phyloP scores from a whole-genome alignment of 495 filamentous ascomycete species.

The Talaromyces trachyspermus region DNA sequence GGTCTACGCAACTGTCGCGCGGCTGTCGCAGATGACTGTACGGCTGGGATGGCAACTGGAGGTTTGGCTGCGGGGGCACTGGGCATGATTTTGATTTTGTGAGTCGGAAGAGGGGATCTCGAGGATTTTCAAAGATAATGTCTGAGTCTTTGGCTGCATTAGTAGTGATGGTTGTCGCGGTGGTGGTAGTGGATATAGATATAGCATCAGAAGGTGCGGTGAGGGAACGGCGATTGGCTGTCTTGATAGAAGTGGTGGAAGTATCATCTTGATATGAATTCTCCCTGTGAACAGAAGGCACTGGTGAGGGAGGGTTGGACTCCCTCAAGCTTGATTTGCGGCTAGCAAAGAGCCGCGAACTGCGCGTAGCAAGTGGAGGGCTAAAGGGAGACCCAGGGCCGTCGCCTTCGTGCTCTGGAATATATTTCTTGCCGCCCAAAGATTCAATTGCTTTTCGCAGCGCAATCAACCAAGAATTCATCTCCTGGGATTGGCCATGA shows the following conservation, averaged over 20 bases:
- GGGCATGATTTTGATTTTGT: background rate
- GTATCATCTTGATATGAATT: background rate
- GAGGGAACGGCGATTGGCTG: background rate
- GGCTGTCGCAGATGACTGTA: background rate
- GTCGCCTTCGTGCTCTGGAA: slow-evolving; percentile 44
- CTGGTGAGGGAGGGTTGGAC: background rate
- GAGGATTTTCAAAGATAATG: slow-evolving; percentile 4
- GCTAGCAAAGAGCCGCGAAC: background rate
- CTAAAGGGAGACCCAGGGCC: background rate
- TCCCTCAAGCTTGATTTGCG: slow-evolving; percentile 3
- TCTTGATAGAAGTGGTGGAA: background rate
- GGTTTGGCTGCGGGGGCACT: background rate
- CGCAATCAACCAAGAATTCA: slow-evolving; percentile 71
- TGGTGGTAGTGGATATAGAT: background rate
- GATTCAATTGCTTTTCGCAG: slow-evolving; percentile 62
- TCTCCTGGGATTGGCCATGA: slow-evolving; percentile 73
- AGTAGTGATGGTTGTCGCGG: too few species aligned
- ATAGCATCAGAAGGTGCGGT: background rate
- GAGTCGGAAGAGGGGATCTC: slow-evolving; percentile 3
- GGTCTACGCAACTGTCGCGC: background rate
- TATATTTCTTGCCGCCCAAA: slow-evolving; percentile 58
- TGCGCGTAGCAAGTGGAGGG: background rate
- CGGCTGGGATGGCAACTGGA: background rate
- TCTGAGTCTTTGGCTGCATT: background rate
- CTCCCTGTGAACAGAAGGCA: background rate